Base-by-base conservation (phyloP, 768 basidiomycete genomes). In the Hortiboletus campestris region DNA sequence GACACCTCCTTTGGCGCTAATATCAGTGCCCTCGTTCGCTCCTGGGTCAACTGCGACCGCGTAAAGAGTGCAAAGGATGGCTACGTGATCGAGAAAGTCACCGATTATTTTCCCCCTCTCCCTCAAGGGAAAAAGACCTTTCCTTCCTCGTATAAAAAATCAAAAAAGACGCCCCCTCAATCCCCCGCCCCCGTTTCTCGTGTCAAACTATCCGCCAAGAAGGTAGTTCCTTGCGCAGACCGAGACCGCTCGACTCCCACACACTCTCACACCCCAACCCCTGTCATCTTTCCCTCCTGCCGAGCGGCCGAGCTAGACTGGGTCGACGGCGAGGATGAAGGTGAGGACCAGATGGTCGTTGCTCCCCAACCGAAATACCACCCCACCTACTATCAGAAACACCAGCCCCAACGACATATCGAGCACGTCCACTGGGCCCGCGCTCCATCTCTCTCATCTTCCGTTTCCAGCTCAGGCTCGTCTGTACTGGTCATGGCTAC, bases 1-100 rank as follows among this genome's bases (percentile, higher is more conserved):
- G 69, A 81, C 43, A 70, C 72, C 39, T 73, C 72, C 38, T 77
- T 80, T 44, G 75, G 80, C 40, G 75, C 72, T 35, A 78, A 78
- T 6, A 79, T 81, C 71, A 77, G 79, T 10, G 63, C 77, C 17
- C 68, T 76, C 46, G 72, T 53, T 40, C 74, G 59, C 31, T 65
- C 60, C 16, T 71, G 55, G 67, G 68, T 67, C 53, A 59, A 54
- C 42, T 64, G 58, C 54, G 67, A 59, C 61, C 60, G 64, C 13
- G 53, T 60, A 31, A 64, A 58, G 56, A 51, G 61, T 20, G 20
- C 80, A 75, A 60, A 34, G 19, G 54, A 70, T 19, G 58, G 62
- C 41, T 55, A 25, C 6, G 62, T 67, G 28, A 58, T 62, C 52
- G 71, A 73, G 39, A 72, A 71, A 35, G 64, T 66, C 32, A 67